Conservation (phyloP, 2,329 filamentous ascomycete genomes). For the Coniochaeta hoffmannii region DNA sequence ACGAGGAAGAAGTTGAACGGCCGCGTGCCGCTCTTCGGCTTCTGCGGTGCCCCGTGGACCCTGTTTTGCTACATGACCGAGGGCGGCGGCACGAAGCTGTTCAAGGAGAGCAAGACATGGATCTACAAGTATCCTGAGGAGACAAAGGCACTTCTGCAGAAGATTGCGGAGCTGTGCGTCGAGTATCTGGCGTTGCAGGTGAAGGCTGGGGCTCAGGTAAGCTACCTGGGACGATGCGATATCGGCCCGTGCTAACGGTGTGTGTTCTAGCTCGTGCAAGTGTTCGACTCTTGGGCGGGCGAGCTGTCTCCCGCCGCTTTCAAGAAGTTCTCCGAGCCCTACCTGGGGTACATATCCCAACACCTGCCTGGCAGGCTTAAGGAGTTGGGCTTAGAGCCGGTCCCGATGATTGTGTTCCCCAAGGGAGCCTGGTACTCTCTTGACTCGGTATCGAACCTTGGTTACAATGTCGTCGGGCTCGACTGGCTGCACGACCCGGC, state of each 20-base stretch:
- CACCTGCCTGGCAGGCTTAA: constrained; percentile 68
- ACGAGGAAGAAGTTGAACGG: constrained; percentile 83
- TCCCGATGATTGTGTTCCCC: constrained; percentile 97
- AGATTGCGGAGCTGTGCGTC: constrained; percentile 90
- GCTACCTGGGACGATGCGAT: no score
- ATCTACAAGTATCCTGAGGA: constrained; percentile 82
- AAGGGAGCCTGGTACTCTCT: constrained; percentile 97
- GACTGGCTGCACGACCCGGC: constrained; percentile 92
- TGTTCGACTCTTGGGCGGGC: constrained; percentile 97
- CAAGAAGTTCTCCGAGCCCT: constrained; percentile 78
- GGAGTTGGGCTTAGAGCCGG: constrained; percentile 67
- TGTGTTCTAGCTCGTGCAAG: constrained; percentile 67
- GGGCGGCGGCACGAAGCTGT: constrained; percentile 91
- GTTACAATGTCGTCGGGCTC: constrained; percentile 88
- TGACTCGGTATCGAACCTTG: constrained; percentile 76
- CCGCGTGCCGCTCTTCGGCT: constrained; percentile 87
- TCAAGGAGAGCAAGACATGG: constrained; percentile 93
- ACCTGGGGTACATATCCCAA: constrained; percentile 74
- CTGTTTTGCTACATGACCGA: constrained; percentile 99
- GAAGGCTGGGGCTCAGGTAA: constrained; percentile 79
- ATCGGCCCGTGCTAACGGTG: no score
- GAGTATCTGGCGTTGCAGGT: constrained; percentile 93
- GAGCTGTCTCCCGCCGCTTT: constrained; percentile 83
- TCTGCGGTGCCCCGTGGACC: constrained; percentile 96
- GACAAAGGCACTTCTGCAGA: constrained; percentile 74